Evolutionary conservation across 2,329 filamentous ascomycete species (phyloP).

Genomic region (Parastagonospora avenae): DNA sequence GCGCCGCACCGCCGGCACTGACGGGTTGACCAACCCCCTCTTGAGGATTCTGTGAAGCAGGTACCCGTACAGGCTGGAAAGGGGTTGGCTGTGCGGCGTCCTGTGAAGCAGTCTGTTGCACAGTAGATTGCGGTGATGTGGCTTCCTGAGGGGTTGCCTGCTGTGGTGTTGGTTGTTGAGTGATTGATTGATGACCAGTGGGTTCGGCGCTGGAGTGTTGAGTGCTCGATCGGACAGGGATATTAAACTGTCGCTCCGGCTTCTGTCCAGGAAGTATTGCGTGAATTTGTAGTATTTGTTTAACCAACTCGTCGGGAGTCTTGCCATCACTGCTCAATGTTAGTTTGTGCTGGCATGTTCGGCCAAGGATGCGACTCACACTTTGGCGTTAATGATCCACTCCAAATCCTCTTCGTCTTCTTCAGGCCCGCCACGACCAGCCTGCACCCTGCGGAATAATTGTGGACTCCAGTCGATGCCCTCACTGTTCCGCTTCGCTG

Average conservation of each 20-base stretch:
- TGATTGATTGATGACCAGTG: constrained; percentile 6
- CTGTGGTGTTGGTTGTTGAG: constrained; percentile 4
- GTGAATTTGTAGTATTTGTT: constrained; percentile 86
- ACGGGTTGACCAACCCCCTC: constrained; percentile 56
- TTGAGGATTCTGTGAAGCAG: constrained; percentile 18
- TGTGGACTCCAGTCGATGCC: constrained; percentile 86
- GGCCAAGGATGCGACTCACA: constrained; percentile 61
- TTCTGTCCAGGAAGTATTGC: constrained; percentile 83
- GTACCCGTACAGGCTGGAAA: constrained; percentile 7
- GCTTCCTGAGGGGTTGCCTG: constrained; percentile 1
- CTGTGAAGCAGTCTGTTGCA: background rate
- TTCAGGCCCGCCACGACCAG: constrained; percentile 71
- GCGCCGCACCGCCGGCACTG: constrained; percentile 58
- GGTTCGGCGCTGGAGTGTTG: constrained; percentile 18
- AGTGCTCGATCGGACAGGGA: constrained; percentile 57
- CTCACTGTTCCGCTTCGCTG: constrained; percentile 76
- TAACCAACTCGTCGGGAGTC: constrained; percentile 70
- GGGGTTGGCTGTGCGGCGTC: background rate
- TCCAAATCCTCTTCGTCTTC: constrained; percentile 89
- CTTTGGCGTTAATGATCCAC: constrained; percentile 87
- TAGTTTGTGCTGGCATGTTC: constrained; percentile 3
- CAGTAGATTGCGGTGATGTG: background rate
- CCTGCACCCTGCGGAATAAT: constrained; percentile 77
- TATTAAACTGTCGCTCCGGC: constrained; percentile 57
- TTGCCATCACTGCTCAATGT: constrained; percentile 56